Conservation (phyloP, 176 grass and related monocot genomes). For the Hyparrhenia diplandra region DNA sequence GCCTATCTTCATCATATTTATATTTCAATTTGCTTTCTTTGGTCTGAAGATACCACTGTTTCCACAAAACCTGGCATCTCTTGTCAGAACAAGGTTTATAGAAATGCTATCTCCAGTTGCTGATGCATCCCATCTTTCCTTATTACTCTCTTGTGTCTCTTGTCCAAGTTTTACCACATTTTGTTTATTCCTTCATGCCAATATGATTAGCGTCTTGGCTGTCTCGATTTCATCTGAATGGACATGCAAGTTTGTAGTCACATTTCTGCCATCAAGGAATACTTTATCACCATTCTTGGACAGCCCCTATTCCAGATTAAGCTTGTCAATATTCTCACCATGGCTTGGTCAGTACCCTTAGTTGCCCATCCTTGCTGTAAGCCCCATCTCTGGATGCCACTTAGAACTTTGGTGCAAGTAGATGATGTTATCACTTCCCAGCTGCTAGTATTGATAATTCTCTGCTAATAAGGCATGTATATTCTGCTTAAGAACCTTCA, state of each 20-base stretch:
- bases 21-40: not conserved
- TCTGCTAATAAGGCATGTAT: not conserved
- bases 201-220: not conserved
- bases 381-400: not conserved
- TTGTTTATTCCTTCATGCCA: not conserved
- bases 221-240: not conserved
- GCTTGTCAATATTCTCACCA: not conserved
- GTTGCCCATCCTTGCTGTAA: not conserved
- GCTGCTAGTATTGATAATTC: not conserved
- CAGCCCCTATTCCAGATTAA: not conserved
- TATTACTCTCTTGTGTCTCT: not conserved
- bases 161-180: not conserved
- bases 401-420: not conserved
- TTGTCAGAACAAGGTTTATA: not conserved
- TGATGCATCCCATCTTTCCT: not conserved
- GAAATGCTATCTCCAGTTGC: not conserved
- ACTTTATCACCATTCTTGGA: not conserved
- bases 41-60: not conserved
- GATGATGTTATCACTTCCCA: not conserved
- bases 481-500: not conserved
- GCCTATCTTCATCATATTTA: not conserved
- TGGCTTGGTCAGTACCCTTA: not conserved
- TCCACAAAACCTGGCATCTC: not conserved
- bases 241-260: not conserved
- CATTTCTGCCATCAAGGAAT: not conserved